Base-by-base conservation (phyloP, 1,284 basidiomycete species). In the Takashimella tepidaria region DNA sequence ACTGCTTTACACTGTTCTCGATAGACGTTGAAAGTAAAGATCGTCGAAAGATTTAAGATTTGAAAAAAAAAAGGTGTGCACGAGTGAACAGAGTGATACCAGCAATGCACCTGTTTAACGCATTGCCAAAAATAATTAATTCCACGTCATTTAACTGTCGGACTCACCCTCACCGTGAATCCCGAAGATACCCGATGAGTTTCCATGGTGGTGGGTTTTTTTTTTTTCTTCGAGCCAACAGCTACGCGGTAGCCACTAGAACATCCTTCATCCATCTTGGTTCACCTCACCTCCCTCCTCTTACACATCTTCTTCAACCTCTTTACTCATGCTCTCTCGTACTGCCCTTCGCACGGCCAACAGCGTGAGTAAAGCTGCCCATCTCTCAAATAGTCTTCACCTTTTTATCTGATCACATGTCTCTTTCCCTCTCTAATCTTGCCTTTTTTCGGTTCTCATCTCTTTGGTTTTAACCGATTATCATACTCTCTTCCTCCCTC, bases 351-450 rank as follows among this genome's bases (percentile, higher is more conserved):
- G 57, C 60, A 50, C 65, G 60, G 65, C 61, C 50, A 46, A 53
- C n/a, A 62, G 64, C 62, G 65, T 67, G 51, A 61, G 62, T 61
- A n/a, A n/a, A n/a, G n/a, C n/a, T n/a, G n/a, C 5, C 5, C 24
- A 19, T 12, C 20, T 26, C 37, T 27, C 13, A 40, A 50, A 25
- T 20, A 22, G 20, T 22, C 22, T 41, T 24, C n/a, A 24, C 11
- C 4, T 19, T 51, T 23, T 23, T 26, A 19, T 20, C 45, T 22
- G 20, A 21, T 26, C 23, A 16, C 45, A 10, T 20, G 13, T 37
- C 31, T 37, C 31, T 37, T 37, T 37, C 31, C 31, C 31, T 16
- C 31, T 16, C 16, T 37, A 16, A 37, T 37, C 16, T 16, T 16
- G 31, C 16, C 10, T 37, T 16, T 16, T 37, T 37, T 16, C 8